Evolutionary conservation across 2,329 filamentous ascomycete genomes (phyloP).

Genomic region (Aspergillus vadensis): DNA sequence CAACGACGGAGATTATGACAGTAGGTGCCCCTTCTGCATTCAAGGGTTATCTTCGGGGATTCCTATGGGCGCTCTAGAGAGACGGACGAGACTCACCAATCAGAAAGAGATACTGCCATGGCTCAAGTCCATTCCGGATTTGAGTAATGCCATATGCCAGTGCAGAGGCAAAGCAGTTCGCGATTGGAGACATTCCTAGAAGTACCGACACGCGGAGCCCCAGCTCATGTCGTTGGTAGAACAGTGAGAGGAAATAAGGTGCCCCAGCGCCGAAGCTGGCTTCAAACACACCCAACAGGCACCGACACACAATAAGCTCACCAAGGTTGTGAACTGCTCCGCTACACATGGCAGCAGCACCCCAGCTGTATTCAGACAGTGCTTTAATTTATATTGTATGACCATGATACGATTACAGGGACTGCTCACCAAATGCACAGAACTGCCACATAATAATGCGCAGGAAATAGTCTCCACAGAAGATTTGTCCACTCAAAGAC

Average conservation of each 20-base stretch:
- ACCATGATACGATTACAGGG: no score
- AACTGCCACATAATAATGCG: slow-evolving; percentile 24
- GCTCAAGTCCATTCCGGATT: slow-evolving; percentile 23
- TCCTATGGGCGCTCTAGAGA: no score
- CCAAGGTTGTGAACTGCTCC: slow-evolving; percentile 26
- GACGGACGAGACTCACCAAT: slow-evolving; percentile 31
- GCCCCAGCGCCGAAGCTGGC: slow-evolving; percentile 26
- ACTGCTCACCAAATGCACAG: slow-evolving; percentile 26
- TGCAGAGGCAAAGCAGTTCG: slow-evolving; percentile 43
- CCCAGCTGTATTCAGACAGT: slow-evolving; percentile 21
- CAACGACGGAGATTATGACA: slow-evolving; percentile 43
- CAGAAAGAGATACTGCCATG: slow-evolving; percentile 52
- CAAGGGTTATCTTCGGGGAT: no score
- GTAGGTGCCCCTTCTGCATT: slow-evolving; percentile 43
- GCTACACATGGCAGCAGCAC: slow-evolving; percentile 28
- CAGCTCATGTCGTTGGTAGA: slow-evolving; percentile 54
- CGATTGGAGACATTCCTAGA: slow-evolving; percentile 40
- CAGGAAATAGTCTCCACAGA: slow-evolving; percentile 29
- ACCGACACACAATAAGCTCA: slow-evolving; percentile 25
- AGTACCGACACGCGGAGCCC: slow-evolving; percentile 54
- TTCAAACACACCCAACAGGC: slow-evolving; percentile 27
- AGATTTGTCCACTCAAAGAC: slow-evolving; percentile 30
- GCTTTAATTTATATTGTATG: not conserved
- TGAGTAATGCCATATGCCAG: slow-evolving; percentile 44
- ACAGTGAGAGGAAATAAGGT: slow-evolving; percentile 46